A percentile compares a stretch with the other conserved stretches of the same genome.
phyloP scores from a whole-genome alignment of 2,329 filamentous ascomycete species.

The Alternaria novae-zelandiae region DNA sequence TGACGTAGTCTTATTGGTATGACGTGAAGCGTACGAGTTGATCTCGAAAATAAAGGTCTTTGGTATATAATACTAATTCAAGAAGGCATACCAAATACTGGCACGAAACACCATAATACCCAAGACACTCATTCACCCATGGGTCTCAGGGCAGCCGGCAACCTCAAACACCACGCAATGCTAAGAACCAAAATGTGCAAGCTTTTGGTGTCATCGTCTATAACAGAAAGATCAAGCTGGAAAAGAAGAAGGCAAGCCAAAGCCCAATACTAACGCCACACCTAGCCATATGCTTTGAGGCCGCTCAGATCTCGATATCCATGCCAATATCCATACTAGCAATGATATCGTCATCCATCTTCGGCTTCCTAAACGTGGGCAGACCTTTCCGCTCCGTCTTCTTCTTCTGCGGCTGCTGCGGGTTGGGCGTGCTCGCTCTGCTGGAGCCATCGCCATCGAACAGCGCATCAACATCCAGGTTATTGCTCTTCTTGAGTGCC shows the following conservation, averaged over 20 bases:
- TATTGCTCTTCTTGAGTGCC: constrained; percentile 36
- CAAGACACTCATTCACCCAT: not conserved
- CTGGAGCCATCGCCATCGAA: constrained; percentile 54
- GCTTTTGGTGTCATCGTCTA: not conserved
- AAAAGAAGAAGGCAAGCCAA: not conserved
- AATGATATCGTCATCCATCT: constrained; percentile 93
- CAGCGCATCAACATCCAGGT: constrained; percentile 52
- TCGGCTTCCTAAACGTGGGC: constrained; percentile 75
- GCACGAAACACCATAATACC: not conserved
- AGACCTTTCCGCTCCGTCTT: constrained; percentile 61
- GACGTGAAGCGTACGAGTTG: not conserved
- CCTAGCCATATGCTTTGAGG: no score
- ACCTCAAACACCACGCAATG: not conserved
- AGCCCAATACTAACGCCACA: not conserved
- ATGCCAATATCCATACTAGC: constrained; percentile 87
- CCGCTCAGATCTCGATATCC: constrained; percentile 78
- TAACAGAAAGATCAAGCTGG: not conserved
- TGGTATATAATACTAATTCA: not conserved
- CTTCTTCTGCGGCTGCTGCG: constrained; percentile 60
- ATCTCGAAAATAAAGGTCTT: not conserved
- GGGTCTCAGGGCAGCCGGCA: not conserved
- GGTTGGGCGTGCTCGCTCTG: constrained; percentile 53
- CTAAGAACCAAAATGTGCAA: not conserved
- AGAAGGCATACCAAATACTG: not conserved
- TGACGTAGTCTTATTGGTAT: no score